Percentiles rank a stretch among this genome's conserved stretches.
Conservation (phyloP, 2,329 filamentous ascomycete species). For the Trichoderma koningiopsis region DNA sequence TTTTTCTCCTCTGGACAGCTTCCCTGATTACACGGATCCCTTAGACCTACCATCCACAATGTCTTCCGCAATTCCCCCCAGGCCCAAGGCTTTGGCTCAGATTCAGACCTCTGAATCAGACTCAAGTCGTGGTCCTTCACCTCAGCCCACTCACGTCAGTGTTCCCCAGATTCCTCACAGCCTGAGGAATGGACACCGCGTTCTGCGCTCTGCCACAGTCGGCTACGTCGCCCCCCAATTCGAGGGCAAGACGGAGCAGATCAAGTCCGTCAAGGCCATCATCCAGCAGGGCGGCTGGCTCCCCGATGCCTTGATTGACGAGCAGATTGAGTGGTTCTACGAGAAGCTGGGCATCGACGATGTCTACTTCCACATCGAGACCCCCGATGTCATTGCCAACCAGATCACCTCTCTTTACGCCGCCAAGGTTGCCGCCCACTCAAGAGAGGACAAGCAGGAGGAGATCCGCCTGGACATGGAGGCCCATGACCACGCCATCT, state of each 20-base stretch:
- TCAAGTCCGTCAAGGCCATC: constrained; percentile 83
- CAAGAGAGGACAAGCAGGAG: constrained; percentile 88
- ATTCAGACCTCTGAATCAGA: constrained; percentile 46
- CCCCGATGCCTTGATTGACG: constrained; percentile 77
- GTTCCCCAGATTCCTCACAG: constrained; percentile 60
- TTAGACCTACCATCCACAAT: constrained; percentile 34
- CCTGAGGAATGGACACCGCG: constrained; percentile 63
- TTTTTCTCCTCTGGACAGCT: constrained; percentile 44
- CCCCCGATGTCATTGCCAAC: constrained; percentile 81
- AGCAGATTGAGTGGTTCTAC: constrained; percentile 96
- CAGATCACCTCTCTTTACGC: constrained; percentile 97
- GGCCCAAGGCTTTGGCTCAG: constrained; percentile 47
- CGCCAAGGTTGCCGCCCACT: constrained; percentile 91
- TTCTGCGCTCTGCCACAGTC: constrained; percentile 84
- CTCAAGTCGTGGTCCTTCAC: constrained; percentile 70
- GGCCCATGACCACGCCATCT: constrained; percentile 90
- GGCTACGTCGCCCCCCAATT: constrained; percentile 96
- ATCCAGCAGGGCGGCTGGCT: constrained; percentile 83
- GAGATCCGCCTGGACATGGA: constrained; percentile 97
- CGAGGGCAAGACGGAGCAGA: constrained; percentile 88
- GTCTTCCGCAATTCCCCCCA: constrained; percentile 37
- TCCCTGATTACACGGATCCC: constrained; percentile 49
- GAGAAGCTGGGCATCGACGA: constrained; percentile 96
- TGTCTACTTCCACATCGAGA: constrained; percentile 95
- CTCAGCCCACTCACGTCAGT: constrained; percentile 83